phyloP scores from a whole-genome alignment of 768 basidiomycete genomes.

The Suillus spraguei region DNA sequence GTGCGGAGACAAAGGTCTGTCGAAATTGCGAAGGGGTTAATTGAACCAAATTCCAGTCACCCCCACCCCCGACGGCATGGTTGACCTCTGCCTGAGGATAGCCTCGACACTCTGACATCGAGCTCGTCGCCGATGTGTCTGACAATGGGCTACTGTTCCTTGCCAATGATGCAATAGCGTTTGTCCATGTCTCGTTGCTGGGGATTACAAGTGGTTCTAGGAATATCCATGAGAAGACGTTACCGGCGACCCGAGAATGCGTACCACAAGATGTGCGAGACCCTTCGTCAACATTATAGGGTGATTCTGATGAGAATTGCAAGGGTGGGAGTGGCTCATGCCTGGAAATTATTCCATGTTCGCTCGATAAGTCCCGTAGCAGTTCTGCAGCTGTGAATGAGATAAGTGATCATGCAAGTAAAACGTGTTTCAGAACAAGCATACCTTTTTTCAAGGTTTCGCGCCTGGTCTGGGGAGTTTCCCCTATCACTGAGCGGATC shows the following conservation, averaged over 20 bases:
- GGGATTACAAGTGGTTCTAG: background rate
- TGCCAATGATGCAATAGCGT: background rate
- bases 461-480: constrained; percentile 29
- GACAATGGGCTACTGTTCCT: constrained; percentile 7
- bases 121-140: constrained; percentile 7
- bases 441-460: constrained; percentile 29
- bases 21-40: constrained; percentile 5
- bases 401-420: background rate
- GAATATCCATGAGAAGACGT: background rate
- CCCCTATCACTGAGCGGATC: constrained; percentile 27
- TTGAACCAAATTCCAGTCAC: constrained; percentile 6
- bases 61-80: background rate
- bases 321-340: constrained; percentile 5
- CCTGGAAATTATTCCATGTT: background rate
- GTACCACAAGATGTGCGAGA: constrained; percentile 1
- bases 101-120: background rate
- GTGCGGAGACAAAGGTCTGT: background rate
- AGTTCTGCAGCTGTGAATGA: constrained; percentile 8
- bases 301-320: background rate
- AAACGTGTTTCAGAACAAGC: too few relatives aligned
- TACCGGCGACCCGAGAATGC: too few relatives aligned
- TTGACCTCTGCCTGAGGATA: background rate
- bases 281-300: background rate
- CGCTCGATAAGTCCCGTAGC: constrained; percentile 3
- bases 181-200: constrained; percentile 7